phyloP scores from a whole-genome alignment of 2,329 filamentous ascomycete species.

The Curvularia verruculosa region DNA sequence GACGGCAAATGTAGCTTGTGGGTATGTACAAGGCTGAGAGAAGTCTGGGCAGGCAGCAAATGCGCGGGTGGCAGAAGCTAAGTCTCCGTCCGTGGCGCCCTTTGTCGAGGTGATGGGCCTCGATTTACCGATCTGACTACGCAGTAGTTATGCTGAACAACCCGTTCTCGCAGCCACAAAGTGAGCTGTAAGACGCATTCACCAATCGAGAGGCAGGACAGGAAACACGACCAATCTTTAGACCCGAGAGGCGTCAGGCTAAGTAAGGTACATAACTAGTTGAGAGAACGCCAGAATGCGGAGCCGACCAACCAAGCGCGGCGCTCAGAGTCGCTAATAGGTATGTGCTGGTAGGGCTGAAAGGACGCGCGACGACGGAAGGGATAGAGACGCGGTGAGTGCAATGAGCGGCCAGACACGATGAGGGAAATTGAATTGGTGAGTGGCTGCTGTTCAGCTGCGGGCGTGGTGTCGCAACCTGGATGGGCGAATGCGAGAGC shows the following conservation, averaged over 20 bases:
- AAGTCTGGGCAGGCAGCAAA: constrained; percentile 23
- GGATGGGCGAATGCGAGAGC: constrained; percentile 18
- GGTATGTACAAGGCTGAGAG: constrained; percentile 39
- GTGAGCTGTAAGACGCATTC: constrained; percentile 31
- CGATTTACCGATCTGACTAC: constrained; percentile 35
- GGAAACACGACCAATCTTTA: constrained; percentile 25
- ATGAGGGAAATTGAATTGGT: constrained; percentile 15
- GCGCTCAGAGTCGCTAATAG: constrained; percentile 14
- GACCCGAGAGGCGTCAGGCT: constrained; percentile 23
- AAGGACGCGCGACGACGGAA: constrained; percentile 12
- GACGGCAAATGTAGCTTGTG: constrained; percentile 22
- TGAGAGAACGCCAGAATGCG: constrained; percentile 8
- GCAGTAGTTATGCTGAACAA: constrained; percentile 27
- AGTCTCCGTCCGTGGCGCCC: constrained; percentile 29
- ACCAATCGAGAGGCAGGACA: constrained; percentile 30
- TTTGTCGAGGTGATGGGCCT: constrained; percentile 18
- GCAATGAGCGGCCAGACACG: constrained; percentile 12
- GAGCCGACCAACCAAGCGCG: constrained; percentile 13
- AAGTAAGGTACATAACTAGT: constrained; percentile 7
- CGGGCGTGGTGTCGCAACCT: constrained; percentile 9
- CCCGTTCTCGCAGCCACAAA: constrained; percentile 34
- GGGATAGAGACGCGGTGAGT: not conserved
- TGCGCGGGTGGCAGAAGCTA: constrained; percentile 24
- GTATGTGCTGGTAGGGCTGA: constrained; percentile 5
- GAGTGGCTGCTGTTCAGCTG: constrained; percentile 27